A percentile compares a stretch with the other conserved stretches of the same genome.
These are phyloP conservation scores for Diaporthe nobilis DNA, from an alignment of 2,329 filamentous ascomycete species.

Conservation along the genomic window DNA sequence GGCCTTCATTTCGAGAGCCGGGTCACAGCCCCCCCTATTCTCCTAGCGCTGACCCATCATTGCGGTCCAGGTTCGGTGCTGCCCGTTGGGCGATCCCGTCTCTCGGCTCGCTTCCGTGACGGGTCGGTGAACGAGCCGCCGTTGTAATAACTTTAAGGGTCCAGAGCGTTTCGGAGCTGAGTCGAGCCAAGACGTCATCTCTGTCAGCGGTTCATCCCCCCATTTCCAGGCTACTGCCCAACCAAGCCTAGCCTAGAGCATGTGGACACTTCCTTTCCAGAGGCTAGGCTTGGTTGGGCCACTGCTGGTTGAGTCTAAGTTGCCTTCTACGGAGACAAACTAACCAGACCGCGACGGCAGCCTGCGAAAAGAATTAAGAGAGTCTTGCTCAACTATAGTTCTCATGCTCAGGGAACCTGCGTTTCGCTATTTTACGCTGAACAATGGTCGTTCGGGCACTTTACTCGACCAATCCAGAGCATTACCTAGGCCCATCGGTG, in stretches of 20 bases:
- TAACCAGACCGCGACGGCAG: neutral
- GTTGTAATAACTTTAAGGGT: constrained; percentile 17
- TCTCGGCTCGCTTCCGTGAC: constrained; percentile 12
- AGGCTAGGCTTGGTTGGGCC: neutral
- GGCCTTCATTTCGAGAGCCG: neutral
- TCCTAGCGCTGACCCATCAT: constrained; percentile 18
- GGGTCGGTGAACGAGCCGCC: constrained; percentile 7
- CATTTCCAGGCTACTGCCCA: neutral
- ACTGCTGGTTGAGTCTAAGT: neutral
- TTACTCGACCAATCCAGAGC: neutral
- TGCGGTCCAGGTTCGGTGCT: constrained; percentile 11
- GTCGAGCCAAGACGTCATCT: constrained; percentile 25
- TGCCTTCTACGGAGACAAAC: neutral
- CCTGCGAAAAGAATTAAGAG: neutral
- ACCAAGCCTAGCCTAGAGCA: neutral
- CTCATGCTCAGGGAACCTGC: too few species aligned
- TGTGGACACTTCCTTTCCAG: neutral
- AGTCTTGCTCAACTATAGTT: neutral
- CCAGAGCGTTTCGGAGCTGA: constrained; percentile 29
- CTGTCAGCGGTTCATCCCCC: neutral
- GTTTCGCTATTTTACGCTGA: neutral
- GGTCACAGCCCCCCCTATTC: constrained; percentile 15
- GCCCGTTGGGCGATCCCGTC: constrained; percentile 7
- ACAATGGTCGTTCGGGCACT: neutral
- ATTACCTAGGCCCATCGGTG: neutral